Conservation (phyloP, 1,139 yeast genomes). For the Suhomyces wounanorum region DNA sequence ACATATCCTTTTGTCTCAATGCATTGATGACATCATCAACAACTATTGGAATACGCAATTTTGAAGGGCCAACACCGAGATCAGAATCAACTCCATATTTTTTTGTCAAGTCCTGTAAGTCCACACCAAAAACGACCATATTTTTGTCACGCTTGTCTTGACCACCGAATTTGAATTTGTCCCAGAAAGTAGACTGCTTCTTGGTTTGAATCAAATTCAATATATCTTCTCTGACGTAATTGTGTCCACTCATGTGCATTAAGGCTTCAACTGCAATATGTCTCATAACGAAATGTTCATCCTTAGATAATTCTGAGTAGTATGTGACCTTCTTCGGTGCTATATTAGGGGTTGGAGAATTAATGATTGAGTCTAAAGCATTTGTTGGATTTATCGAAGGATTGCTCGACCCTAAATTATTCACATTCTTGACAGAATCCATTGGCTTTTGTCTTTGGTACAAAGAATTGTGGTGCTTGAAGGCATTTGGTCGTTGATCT, state of each 20-base stretch:
- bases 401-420: slow-evolving; percentile 11
- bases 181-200: slow-evolving; percentile 74
- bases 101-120: slow-evolving; percentile 68
- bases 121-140: slow-evolving; percentile 71
- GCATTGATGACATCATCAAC: slow-evolving; percentile 85
- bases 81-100: slow-evolving; percentile 86
- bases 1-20: slow-evolving; percentile 89
- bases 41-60: slow-evolving; percentile 78
- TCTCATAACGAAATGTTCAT: slow-evolving; percentile 63
- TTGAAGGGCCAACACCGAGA: slow-evolving; percentile 82
- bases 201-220: slow-evolving; percentile 55
- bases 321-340: slow-evolving; percentile 39
- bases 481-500: slow-evolving; percentile 86
- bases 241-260: slow-evolving; percentile 37
- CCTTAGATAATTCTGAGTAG: slow-evolving; percentile 68
- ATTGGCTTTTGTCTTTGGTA: slow-evolving; percentile 42
- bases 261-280: slow-evolving; percentile 72
- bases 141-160: slow-evolving; percentile 31
- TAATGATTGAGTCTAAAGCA: slow-evolving; percentile 19
- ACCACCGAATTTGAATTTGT: slow-evolving; percentile 51
- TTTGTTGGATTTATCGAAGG: slow-evolving; percentile 15
- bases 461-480: slow-evolving; percentile 61
- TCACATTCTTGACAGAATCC: slow-evolving; percentile 32
- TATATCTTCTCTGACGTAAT: slow-evolving; percentile 53
- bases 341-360: slow-evolving; percentile 16